phyloP scores from a whole-genome alignment of 495 filamentous ascomycete genomes.

The Haplographium delicatum region DNA sequence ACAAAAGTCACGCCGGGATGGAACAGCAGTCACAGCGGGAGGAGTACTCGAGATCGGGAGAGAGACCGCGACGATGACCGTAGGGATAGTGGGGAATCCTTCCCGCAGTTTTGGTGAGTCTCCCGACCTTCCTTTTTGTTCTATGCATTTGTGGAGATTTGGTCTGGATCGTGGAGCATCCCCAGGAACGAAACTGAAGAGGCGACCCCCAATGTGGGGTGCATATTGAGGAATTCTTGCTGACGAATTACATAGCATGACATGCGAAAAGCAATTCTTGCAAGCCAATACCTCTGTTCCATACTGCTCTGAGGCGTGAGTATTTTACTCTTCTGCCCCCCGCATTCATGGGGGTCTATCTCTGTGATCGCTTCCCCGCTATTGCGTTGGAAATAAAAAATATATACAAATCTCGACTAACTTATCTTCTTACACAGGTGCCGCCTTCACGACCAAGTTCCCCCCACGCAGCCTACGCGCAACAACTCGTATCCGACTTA shows the following conservation, averaged over 20 bases:
- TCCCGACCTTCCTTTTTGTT: constrained; percentile 3
- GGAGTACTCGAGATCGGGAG: constrained; percentile 1
- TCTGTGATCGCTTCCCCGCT: neutral
- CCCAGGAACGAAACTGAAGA: neutral
- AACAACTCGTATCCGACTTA: constrained; percentile 7
- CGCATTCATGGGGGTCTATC: constrained; percentile 5
- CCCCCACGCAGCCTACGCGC: constrained; percentile 6
- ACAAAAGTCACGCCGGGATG: constrained; percentile 8
- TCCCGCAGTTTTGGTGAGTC: constrained; percentile 27
- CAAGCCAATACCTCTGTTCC: constrained; percentile 18
- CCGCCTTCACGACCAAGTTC: constrained; percentile 24
- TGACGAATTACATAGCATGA: constrained; percentile 26
- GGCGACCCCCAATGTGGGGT: constrained; percentile 17
- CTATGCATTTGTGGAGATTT: neutral
- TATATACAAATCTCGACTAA: too few relatives aligned
- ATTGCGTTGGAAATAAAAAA: neutral
- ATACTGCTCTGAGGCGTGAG: constrained; percentile 27
- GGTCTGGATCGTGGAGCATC: neutral
- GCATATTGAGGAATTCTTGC: constrained; percentile 10
- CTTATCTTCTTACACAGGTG: constrained; percentile 13
- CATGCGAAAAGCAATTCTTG: constrained; percentile 27
- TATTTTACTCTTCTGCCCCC: neutral
- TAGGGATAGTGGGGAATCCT: constrained; percentile 24
- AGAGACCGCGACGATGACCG: constrained; percentile 19
- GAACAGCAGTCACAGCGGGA: neutral